Base-by-base conservation (phyloP, 1,284 basidiomycete genomes). In the Naganishia sp. region DNA sequence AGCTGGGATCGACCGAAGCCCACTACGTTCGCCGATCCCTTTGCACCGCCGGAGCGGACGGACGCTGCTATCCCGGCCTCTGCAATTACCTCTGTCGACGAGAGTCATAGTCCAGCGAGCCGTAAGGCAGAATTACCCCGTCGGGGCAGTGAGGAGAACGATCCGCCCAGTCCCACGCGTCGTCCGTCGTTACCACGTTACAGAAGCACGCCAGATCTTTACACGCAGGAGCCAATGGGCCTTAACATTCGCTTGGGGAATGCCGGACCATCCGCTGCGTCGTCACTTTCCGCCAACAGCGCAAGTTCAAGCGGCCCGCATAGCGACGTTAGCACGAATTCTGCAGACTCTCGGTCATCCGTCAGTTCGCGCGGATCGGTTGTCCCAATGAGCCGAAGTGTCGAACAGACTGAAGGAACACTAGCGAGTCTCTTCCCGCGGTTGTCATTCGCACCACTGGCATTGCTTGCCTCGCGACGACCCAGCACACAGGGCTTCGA, bases 151-250 rank as follows among this genome's bases (percentile, higher is more conserved):
- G 31, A 17, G 11, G 18, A 32, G 3, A 51, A 28, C 11, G 58
- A 61, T 28, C 58, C 58, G 39, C 47, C 58, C 13, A 61, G 58
- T 23, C 58, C 58, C 10, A 61, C 58, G n/a, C 58, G 41, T 18
- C 58, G 58, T 3, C 47, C 58, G 21, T 39, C 58, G 3, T 23
- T 61, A 21, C 41, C 35, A 5, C 58, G 58, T 6, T 61, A 61
- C 25, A 31, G 58, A 51, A 61, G 58, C 39, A 51, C 58, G 47
- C 58, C 58, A 15, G 35, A 61, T 49, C 58, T 61, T 6, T 9
- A 25, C 21, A 23, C 58, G 15, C 41, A 35, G 13, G 58, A 61
- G 7, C 17, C 35, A 41, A 17, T 21, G 15, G 58, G 58, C 17
- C 35, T 61, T 13, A 61, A 61, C 39, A 61, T 61, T 15, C 11